Percentiles rank a stretch among this genome's conserved stretches.
These are phyloP conservation scores for Myriosclerotinia duriaeana DNA, from an alignment of 2,329 filamentous ascomycete species.

Conservation along the genomic window DNA sequence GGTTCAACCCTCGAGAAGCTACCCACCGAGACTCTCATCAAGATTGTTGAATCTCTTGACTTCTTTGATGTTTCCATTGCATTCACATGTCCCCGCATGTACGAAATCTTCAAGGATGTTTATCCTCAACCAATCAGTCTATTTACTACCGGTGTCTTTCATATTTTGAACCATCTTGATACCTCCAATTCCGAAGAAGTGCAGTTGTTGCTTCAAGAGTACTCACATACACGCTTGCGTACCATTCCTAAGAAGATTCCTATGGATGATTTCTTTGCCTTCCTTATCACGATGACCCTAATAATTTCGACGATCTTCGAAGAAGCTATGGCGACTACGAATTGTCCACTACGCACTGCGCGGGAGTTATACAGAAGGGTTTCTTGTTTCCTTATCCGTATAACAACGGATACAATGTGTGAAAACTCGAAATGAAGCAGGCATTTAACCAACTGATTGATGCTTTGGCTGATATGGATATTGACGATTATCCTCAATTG, in stretches of 20 bases:
- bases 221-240: not conserved
- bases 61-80: not conserved
- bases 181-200: not conserved
- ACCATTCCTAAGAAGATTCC: too few relatives aligned
- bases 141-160: not conserved
- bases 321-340: not conserved
- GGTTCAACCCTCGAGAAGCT: not conserved
- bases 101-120: not conserved
- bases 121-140: not conserved
- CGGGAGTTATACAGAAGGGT: accelerated
- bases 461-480: not conserved
- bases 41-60: not conserved
- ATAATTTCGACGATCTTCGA: not conserved
- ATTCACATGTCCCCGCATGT: not conserved
- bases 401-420: not conserved
- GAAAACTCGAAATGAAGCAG: not conserved
- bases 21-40: not conserved
- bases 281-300: not conserved
- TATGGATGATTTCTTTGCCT: not conserved
- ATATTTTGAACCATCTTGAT: not conserved
- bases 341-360: not conserved
- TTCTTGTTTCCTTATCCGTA: not conserved
- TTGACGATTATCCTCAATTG: not conserved
- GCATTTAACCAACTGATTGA: not conserved
- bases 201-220: not conserved